phyloP scores from a whole-genome alignment of 2,329 filamentous ascomycete genomes.

The Scedosporium apiospermum region DNA sequence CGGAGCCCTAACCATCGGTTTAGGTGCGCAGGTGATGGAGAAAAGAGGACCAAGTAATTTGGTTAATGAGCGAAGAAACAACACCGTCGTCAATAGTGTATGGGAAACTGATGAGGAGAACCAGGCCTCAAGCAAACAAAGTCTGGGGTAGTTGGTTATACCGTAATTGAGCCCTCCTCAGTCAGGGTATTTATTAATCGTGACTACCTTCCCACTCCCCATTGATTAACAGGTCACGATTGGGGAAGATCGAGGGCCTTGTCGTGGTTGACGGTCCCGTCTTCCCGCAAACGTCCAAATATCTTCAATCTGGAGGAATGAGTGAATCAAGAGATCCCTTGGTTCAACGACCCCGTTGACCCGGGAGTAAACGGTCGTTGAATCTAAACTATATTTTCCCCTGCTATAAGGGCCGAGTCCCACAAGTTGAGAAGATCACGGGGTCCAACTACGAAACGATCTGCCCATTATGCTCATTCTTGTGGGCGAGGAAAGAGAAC shows the following conservation, averaged over 20 bases:
- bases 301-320: background rate
- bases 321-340: background rate
- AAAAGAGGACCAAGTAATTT: background rate
- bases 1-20: background rate
- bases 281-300: background rate
- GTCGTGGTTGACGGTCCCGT: background rate
- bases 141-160: background rate
- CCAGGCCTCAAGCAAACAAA: background rate
- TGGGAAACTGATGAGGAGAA: background rate
- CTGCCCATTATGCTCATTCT: background rate
- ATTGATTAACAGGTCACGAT: background rate
- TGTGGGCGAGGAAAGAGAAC: background rate
- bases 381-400: background rate
- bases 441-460: background rate
- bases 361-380: background rate
- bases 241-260: background rate
- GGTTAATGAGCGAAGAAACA: background rate
- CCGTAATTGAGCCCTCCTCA: background rate
- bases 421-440: background rate
- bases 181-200: background rate
- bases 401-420: background rate
- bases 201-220: background rate
- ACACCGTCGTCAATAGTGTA: background rate
- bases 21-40: background rate
- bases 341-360: background rate